A percentile compares a stretch with the other conserved stretches of the same genome.
phyloP scores from a whole-genome alignment of 2,329 filamentous ascomycete species.

The Penicillium sp. region DNA sequence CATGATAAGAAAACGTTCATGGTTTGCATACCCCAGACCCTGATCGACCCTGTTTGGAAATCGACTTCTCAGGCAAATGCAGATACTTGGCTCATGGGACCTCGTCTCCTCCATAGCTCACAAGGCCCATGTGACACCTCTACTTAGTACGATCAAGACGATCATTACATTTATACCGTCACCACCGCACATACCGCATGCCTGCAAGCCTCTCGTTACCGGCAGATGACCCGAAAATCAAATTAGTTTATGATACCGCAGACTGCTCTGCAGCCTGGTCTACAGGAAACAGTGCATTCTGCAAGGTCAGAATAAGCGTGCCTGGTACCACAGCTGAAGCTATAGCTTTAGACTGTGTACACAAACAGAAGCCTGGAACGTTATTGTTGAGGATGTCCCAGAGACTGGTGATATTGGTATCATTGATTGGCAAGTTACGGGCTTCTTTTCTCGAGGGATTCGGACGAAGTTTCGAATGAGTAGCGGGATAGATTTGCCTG shows the following conservation, averaged over 20 bases:
- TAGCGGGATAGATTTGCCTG: not conserved
- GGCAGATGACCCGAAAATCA: not conserved
- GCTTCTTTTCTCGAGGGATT: constrained; percentile 1
- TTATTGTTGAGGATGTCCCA: not conserved
- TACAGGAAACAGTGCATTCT: constrained; percentile 21
- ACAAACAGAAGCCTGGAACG: not conserved
- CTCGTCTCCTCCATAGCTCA: not conserved
- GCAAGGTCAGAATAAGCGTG: constrained; percentile 19
- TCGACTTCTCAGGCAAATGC: not conserved
- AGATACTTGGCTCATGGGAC: not conserved
- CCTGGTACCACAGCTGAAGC: constrained; percentile 11
- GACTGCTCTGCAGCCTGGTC: constrained; percentile 22
- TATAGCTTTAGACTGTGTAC: not conserved
- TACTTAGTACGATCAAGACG: constrained; percentile 2
- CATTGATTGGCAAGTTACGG: constrained; percentile 7
- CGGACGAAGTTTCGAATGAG: not conserved
- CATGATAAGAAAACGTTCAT: not conserved
- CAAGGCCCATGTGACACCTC: not conserved
- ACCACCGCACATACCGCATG: not conserved
- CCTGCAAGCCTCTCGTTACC: not conserved
- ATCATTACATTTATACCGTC: not conserved
- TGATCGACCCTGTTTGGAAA: not conserved
- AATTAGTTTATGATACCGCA: constrained; percentile 21
- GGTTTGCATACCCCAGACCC: not conserved
- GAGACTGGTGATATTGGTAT: not conserved